Evolutionary conservation across 1,284 basidiomycete species (phyloP), one percentile per base, ranked within the genome.

Genomic region (Chondrostereum purpureum): DNA sequence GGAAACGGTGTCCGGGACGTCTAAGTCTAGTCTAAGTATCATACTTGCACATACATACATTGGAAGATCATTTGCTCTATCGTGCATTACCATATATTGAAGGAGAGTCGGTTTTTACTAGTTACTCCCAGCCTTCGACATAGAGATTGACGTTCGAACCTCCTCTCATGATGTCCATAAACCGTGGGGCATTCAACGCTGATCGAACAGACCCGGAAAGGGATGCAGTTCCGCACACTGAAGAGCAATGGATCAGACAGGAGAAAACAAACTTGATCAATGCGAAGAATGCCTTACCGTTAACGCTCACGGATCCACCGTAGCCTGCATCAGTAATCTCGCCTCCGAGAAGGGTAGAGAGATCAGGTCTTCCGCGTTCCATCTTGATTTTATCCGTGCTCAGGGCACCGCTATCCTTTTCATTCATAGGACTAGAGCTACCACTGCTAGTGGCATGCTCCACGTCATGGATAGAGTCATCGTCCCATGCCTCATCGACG

Each of bases 91-190:
- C n/a, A n/a, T n/a, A n/a, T n/a, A n/a, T n/a, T n/a, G n/a, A n/a
- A n/a, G n/a, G n/a, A n/a, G n/a, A n/a, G n/a, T n/a, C n/a, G n/a
- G n/a, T n/a, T n/a, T n/a, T n/a, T n/a, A n/a, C n/a, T n/a, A n/a
- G n/a, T n/a, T n/a, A n/a, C n/a, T n/a, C n/a, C n/a, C n/a, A n/a
- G n/a, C 46, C 48, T 21, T 55, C 53, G 5, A 52, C 49, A 31
- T 47, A 42, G 41, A 58, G 23, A 39, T 56, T 48, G n/a, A 63
- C 53, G 23, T 58, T 58, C 12, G 62, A 57, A 19, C 57, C 55
- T 1, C 57, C 56, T 17, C 52, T 50, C 53, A 61, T 52, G 13
- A 55, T 22, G 8, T 34, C 12, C 11, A 42, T 36, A 14, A 27
- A 35, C 1, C 48, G 33, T 23, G 53, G 33, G 6, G 52, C 48